phyloP scores from a whole-genome alignment of 768 basidiomycete species.

The Clathrus columnatus region DNA sequence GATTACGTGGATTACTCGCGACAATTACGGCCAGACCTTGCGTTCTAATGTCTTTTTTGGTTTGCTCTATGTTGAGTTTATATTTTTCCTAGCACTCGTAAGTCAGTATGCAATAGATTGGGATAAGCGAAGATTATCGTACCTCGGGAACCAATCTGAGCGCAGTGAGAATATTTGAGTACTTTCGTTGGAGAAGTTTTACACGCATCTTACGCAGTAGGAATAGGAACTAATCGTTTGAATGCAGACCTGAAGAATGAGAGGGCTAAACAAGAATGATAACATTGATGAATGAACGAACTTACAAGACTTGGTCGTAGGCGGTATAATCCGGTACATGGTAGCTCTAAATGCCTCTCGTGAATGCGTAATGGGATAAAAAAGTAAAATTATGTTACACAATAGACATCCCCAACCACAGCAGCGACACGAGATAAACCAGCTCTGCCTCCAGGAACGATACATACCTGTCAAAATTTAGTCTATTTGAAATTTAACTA shows the following conservation, averaged over 20 bases:
- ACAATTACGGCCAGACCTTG: constrained; percentile 82
- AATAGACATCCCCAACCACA: constrained; percentile 85
- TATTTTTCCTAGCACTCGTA: constrained; percentile 41
- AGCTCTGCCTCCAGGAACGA: constrained; percentile 88
- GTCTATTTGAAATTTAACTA: neutral
- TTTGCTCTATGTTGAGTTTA: constrained; percentile 68
- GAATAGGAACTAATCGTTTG: constrained; percentile 83
- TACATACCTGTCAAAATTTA: constrained; percentile 45
- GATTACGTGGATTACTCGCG: constrained; percentile 93
- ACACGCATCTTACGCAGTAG: constrained; percentile 59
- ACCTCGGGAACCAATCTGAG: constrained; percentile 40
- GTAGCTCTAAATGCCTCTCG: constrained; percentile 50
- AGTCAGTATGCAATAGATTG: neutral
- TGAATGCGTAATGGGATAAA: neutral
- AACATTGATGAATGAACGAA: neutral
- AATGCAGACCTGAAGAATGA: constrained; percentile 41
- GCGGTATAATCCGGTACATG: constrained; percentile 85
- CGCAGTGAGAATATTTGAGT: neutral
- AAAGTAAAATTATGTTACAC: constrained; percentile 33
- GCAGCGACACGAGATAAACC: constrained; percentile 88
- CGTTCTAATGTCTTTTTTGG: constrained; percentile 72
- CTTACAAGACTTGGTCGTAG: constrained; percentile 13
- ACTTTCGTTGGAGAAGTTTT: too few species aligned
- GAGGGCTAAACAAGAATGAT: neutral
- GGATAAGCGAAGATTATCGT: neutral